phyloP scores from a whole-genome alignment of 345 rosid species.

The Eutrema yunnanense region DNA sequence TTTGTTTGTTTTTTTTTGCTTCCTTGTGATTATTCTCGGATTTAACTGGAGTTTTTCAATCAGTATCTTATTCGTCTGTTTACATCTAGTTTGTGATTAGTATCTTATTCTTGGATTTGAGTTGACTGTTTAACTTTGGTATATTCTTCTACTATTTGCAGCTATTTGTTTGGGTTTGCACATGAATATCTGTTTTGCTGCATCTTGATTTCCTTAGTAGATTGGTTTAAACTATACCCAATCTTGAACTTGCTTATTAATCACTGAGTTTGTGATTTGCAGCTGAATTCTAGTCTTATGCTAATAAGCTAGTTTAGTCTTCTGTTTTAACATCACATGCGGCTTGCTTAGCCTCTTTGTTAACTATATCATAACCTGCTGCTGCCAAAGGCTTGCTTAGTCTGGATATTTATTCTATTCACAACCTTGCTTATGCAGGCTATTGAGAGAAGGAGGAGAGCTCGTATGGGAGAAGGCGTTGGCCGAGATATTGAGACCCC shows the following conservation, averaged over 20 bases:
- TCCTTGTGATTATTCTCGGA: not conserved
- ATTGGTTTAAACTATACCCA: not conserved
- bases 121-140: not conserved
- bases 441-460: slow-evolving; percentile 75
- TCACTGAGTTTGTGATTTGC: not conserved
- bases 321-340: not conserved
- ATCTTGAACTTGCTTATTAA: not conserved
- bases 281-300: no score
- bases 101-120: not conserved
- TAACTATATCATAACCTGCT: not conserved
- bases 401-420: not conserved
- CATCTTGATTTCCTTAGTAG: not conserved
- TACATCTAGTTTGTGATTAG: not conserved
- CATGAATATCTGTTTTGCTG: not conserved
- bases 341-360: slow-evolving; percentile 15
- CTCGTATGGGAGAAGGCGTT: slow-evolving; percentile 46
- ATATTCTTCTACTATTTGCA: not conserved
- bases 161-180: not conserved
- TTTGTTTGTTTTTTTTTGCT: no score
- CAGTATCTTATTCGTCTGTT: not conserved
- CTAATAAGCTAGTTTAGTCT: no score
- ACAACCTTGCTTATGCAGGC: slow-evolving; percentile 40
- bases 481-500: slow-evolving; percentile 54
- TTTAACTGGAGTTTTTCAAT: not conserved
- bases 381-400: slow-evolving; percentile 15